Conservation (phyloP, 768 basidiomycete species). For the Suillus cothurnatus region DNA sequence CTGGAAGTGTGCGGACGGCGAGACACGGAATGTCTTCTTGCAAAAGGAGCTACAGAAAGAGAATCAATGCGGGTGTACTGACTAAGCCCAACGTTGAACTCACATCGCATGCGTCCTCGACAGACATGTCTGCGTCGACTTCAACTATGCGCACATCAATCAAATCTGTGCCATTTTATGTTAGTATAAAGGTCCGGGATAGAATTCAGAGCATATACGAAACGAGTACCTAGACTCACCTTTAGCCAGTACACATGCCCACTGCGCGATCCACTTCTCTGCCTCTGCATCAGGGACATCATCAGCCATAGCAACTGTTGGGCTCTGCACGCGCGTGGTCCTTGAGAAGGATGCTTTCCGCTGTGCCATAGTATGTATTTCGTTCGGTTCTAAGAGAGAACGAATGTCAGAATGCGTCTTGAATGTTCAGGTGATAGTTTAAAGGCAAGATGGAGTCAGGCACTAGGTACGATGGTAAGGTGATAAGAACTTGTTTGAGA, state of each 20-base stretch:
- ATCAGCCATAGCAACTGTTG: slow-evolving; percentile 20
- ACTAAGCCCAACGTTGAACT: slow-evolving; percentile 22
- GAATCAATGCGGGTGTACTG: slow-evolving; percentile 3
- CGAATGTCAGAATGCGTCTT: not conserved
- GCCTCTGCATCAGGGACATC: slow-evolving; percentile 32
- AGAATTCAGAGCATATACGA: not conserved
- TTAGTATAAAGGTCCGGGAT: not conserved
- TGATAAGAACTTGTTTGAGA: not conserved
- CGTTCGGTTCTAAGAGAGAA: slow-evolving; percentile 3
- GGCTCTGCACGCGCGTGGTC: slow-evolving; percentile 14
- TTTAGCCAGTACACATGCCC: slow-evolving; percentile 57
- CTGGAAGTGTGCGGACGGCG: slow-evolving; percentile 48
- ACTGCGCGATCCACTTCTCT: slow-evolving; percentile 58
- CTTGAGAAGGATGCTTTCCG: slow-evolving; percentile 23
- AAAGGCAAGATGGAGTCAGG: not conserved
- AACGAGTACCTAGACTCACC: slow-evolving; percentile 41
- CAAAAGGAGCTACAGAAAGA: slow-evolving; percentile 54
- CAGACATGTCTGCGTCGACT: slow-evolving; percentile 70
- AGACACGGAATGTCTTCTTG: slow-evolving; percentile 66
- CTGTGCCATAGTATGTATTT: slow-evolving; percentile 13
- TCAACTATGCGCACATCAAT: slow-evolving; percentile 69
- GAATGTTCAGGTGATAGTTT: not conserved
- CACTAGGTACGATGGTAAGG: not conserved
- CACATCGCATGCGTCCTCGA: slow-evolving; percentile 85
- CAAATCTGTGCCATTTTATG: slow-evolving; percentile 47